These are phyloP conservation scores for Rhynchosporium graminicola DNA, from an alignment of 2,329 filamentous ascomycete genomes.

Conservation along the genomic window DNA sequence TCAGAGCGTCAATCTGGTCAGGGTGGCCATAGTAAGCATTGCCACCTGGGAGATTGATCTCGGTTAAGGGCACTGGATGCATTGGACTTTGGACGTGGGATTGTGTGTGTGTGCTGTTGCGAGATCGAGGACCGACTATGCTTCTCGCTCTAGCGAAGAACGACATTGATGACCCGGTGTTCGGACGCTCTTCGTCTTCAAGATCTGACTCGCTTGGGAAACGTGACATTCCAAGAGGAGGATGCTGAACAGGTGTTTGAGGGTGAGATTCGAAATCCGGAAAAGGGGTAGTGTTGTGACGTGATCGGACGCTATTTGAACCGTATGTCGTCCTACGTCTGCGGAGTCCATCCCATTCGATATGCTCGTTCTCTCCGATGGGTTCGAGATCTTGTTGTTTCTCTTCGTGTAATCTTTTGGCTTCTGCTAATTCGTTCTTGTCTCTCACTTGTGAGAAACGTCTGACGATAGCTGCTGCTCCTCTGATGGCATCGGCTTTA, in stretches of 20 bases:
- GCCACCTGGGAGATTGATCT: conserved; percentile 55
- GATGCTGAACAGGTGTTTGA: conserved; percentile 52
- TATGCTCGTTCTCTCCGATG: conserved; percentile 73
- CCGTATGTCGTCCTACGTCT: conserved; percentile 61
- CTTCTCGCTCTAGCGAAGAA: conserved; percentile 50
- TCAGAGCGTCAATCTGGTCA: conserved; percentile 39
- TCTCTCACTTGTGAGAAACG: conserved; percentile 74
- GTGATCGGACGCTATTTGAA: conserved; percentile 40
- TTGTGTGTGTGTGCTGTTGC: conserved; percentile 24
- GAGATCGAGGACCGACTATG: conserved; percentile 27
- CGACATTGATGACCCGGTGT: conserved; percentile 55
- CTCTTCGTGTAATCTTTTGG: conserved; percentile 77
- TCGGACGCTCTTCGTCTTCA: conserved; percentile 53
- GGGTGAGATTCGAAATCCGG: conserved; percentile 36
- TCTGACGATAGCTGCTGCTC: conserved; percentile 83
- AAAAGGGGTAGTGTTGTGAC: conserved; percentile 37
- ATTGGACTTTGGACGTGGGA: conserved; percentile 53
- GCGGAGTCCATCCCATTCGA: conserved; percentile 89
- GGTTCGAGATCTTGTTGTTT: conserved; percentile 72
- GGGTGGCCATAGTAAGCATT: conserved; percentile 44
- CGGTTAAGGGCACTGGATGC: conserved; percentile 63
- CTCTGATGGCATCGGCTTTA: conserved; percentile 93
- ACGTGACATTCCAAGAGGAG: conserved; percentile 83
- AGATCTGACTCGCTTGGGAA: conserved; percentile 71
- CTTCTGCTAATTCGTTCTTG: conserved; percentile 78